Conservation (phyloP, 2,329 filamentous ascomycete genomes). For the Diaporthe sp. region DNA sequence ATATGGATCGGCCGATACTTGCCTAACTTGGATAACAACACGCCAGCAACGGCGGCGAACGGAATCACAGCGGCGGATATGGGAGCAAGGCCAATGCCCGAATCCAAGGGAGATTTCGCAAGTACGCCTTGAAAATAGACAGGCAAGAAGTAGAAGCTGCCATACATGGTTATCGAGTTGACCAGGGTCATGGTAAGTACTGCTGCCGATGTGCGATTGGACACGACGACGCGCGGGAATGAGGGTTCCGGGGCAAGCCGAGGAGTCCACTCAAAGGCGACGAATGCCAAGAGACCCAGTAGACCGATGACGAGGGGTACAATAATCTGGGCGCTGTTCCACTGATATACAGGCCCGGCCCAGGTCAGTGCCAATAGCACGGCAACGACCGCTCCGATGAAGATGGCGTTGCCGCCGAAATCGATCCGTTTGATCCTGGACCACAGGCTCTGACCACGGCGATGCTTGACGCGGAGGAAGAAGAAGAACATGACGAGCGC, state of each 20-base stretch:
- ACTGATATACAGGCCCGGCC: constrained; percentile 39
- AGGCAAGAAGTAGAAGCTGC: constrained; percentile 56
- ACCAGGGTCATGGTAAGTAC: constrained; percentile 53
- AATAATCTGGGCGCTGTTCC: constrained; percentile 25
- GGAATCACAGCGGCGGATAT: constrained; percentile 26
- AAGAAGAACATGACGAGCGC: constrained; percentile 2
- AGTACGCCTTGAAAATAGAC: constrained; percentile 60
- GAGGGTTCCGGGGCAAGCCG: constrained; percentile 43
- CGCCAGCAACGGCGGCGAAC: background rate
- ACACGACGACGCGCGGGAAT: constrained; percentile 59
- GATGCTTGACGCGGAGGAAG: background rate
- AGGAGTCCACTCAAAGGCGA: background rate
- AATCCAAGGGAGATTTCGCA: constrained; percentile 46
- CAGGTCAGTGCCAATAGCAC: constrained; percentile 42
- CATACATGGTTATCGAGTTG: constrained; percentile 52
- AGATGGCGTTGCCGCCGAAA: constrained; percentile 38
- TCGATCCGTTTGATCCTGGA: constrained; percentile 36
- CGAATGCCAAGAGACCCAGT: background rate
- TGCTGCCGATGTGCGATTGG: constrained; percentile 54
- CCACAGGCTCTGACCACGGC: background rate
- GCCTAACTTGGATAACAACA: background rate
- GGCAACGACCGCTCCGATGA: constrained; percentile 34
- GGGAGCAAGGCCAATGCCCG: constrained; percentile 48
- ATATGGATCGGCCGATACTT: background rate
- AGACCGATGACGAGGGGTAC: background rate